Percentiles rank a stretch among this genome's conserved stretches.
Evolutionary conservation across 345 rosid genomes (phyloP).

Genomic region (Rhodamnia argentea): DNA sequence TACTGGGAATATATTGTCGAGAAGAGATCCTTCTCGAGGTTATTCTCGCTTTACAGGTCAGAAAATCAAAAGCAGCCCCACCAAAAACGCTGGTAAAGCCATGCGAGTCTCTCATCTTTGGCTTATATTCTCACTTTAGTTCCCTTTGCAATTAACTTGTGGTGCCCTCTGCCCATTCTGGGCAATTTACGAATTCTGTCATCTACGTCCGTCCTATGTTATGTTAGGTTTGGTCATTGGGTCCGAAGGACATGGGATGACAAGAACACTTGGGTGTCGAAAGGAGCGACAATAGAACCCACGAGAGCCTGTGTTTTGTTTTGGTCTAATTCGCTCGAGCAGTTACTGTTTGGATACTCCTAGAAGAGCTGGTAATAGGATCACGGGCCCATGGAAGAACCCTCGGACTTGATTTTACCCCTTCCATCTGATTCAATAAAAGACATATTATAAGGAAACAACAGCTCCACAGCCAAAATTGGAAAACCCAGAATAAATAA

Average conservation of each 20-base stretch:
- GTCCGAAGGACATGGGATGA: background rate
- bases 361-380: background rate
- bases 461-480: background rate
- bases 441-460: background rate
- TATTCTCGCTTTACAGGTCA: background rate
- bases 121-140: background rate
- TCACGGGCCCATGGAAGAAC: background rate
- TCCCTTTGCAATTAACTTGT: background rate
- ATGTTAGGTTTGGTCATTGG: background rate
- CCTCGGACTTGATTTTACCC: background rate
- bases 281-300: background rate
- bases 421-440: background rate
- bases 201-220: background rate
- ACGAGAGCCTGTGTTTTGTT: no score
- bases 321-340: background rate
- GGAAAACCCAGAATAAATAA: background rate
- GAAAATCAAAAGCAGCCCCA: background rate
- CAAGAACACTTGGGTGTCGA: background rate
- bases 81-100: background rate
- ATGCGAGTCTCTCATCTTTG: background rate
- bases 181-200: background rate
- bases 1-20: background rate
- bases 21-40: background rate
- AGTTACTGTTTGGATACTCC: background rate
- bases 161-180: background rate